Base-by-base conservation (phyloP, 768 basidiomycete species). In the Boletus sensibilis region DNA sequence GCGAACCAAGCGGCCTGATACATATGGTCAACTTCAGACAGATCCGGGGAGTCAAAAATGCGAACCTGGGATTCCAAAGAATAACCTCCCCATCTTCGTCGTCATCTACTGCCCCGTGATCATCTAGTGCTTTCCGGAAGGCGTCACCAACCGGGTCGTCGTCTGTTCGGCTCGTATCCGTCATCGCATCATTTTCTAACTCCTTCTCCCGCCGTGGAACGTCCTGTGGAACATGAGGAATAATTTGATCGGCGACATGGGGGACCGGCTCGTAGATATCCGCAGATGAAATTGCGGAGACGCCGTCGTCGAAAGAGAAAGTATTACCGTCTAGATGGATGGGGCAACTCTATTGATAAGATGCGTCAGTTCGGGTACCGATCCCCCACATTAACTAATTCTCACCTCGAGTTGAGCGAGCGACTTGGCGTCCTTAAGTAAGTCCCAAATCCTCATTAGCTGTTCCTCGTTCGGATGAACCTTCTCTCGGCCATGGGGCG, bases 391-490 rank as follows among this genome's bases (percentile, higher is more conserved):
- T 31, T 21, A 51, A 57, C 55, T 31, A 7, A 63, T 38, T 42
- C 77, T 55, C 58, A 90, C 90, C 77, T 85, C 79, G 53, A 81
- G 72, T 53, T 79, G 76, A 25, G 81, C 80, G 23, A 96, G 68
- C 6, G 75, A 70, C 59, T 74, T 78, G 1, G 87, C 88, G 65
- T 97, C 93, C 14, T 79, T 73, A 45, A 94, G 76, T 40, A 97
- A 75, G 72, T 97, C 96, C 44, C 83, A 79, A 55, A 99, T 90
- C 61, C 97, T 80, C 92, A 98, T 95, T 41, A 99, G 74, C 63
- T 95, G 91, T 76, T 96, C 94, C 56, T 91, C 94, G 63, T 99
- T 98, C 9, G 97, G 97, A 74, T 98, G 88, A 1, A 83, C 82
- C 35, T 78, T 79, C 58, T 80, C 72, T 49, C 63, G 58, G 52